A percentile compares a stretch with the other conserved stretches of the same genome.
phyloP scores from a whole-genome alignment of 2,329 filamentous ascomycete species.

The Aspergillus sp. region DNA sequence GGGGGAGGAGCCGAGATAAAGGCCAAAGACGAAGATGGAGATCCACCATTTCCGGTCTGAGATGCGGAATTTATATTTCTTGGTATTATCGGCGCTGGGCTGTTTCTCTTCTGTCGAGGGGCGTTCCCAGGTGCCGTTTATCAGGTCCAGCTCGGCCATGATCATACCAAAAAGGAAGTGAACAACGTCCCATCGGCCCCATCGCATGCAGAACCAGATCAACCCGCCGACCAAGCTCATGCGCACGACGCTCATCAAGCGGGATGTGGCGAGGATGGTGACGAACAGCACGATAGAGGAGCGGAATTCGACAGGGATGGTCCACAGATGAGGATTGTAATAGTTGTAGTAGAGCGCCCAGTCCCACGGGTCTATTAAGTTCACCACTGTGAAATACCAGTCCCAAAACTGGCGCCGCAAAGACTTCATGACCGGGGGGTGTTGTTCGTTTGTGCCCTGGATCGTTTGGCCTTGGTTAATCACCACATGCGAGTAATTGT shows the following conservation, averaged over 20 bases:
- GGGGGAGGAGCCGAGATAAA: conserved; percentile 36
- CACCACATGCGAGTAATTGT: conserved; percentile 29
- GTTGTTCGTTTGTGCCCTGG: conserved; percentile 33
- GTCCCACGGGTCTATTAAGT: conserved; percentile 30
- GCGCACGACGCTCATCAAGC: conserved; percentile 24
- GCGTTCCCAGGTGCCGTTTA: conserved; percentile 28
- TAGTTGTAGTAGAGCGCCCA: conserved; percentile 34
- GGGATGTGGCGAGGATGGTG: conserved; percentile 31
- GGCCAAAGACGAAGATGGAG: conserved; percentile 28
- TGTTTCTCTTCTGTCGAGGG: background rate
- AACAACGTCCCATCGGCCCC: conserved; percentile 36
- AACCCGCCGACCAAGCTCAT: conserved; percentile 24
- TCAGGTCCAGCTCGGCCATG: conserved; percentile 35
- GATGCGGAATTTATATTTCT: conserved; percentile 12
- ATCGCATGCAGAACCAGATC: conserved; percentile 32
- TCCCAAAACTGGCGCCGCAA: conserved; percentile 28
- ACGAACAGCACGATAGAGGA: conserved; percentile 37
- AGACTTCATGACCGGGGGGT: conserved; percentile 29
- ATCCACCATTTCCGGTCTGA: conserved; percentile 27
- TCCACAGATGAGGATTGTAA: conserved; percentile 40
- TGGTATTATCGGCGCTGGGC: too few species aligned
- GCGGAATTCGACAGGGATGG: conserved; percentile 38
- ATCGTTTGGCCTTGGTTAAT: conserved; percentile 29
- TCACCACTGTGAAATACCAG: conserved; percentile 24
- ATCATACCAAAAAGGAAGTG: conserved; percentile 35